phyloP scores from a whole-genome alignment of 2,329 filamentous ascomycete species.

The Metarhizium sp. region DNA sequence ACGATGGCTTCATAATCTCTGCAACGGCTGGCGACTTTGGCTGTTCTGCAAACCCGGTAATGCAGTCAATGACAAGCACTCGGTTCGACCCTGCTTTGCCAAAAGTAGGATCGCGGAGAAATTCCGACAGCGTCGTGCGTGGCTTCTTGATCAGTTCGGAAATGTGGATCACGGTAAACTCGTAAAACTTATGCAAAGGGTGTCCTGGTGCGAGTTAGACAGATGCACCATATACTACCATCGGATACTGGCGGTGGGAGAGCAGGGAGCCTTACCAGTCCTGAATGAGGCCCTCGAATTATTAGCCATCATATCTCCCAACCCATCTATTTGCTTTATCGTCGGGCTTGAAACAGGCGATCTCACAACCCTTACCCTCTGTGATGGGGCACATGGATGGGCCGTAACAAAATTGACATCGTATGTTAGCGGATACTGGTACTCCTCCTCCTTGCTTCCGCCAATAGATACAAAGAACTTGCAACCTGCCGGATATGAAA shows the following conservation, averaged over 20 bases:
- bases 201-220: conserved; percentile 35
- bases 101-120: conserved; percentile 29
- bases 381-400: conserved; percentile 52
- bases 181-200: conserved; percentile 53
- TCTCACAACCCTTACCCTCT: conserved; percentile 47
- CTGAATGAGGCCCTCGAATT: conserved; percentile 36
- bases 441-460: conserved; percentile 29
- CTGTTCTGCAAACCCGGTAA: conserved; percentile 40
- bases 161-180: conserved; percentile 50
- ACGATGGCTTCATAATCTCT: conserved; percentile 19
- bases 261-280: conserved; percentile 26
- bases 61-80: conserved; percentile 55
- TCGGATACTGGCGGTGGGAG: background rate
- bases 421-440: conserved; percentile 38
- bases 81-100: conserved; percentile 19
- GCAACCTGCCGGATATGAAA: conserved; percentile 25
- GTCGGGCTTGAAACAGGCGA: conserved; percentile 48
- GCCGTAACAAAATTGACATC: conserved; percentile 59
- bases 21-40: conserved; percentile 39
- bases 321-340: conserved; percentile 47
- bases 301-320: conserved; percentile 33
- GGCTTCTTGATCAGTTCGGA: conserved; percentile 43
- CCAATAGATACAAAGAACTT: conserved; percentile 26
- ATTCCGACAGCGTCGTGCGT: conserved; percentile 34
- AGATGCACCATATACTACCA: background rate